These are phyloP conservation scores for Dendrothele bispora DNA, from an alignment of 768 basidiomycete genomes.

Conservation along the genomic window DNA sequence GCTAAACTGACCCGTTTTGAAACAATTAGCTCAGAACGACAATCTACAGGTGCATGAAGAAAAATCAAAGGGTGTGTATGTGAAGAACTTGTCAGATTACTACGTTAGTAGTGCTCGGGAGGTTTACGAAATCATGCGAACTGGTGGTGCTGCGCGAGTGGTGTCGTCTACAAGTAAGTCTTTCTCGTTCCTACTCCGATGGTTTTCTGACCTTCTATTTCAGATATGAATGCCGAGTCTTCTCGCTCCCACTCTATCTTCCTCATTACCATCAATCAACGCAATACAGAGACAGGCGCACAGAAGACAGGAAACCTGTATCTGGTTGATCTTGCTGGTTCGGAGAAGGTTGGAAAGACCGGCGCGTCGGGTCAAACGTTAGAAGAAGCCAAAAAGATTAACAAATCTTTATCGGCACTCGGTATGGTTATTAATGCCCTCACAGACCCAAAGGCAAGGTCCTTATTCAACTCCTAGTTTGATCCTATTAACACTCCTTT, in stretches of 20 bases:
- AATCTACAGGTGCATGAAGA: conserved; percentile 99
- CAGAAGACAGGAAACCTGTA: conserved; percentile 97
- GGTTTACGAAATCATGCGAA: conserved; percentile 99
- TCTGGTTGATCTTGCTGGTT: conserved; percentile 96
- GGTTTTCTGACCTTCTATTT: conserved; percentile 6
- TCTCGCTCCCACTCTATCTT: conserved; percentile 99
- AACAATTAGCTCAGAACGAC: conserved; percentile 96
- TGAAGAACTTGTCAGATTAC: conserved; percentile 96
- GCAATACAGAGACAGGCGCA: conserved; percentile 94
- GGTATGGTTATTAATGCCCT: conserved; percentile 99
- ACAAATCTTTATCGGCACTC: conserved; percentile 94
- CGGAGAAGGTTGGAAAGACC: conserved; percentile 99
- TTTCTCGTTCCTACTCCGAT: not conserved
- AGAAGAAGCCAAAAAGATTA: conserved; percentile 99
- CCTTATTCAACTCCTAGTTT: not conserved
- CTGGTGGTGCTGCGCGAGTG: conserved; percentile 87
- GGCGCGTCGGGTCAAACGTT: conserved; percentile 98
- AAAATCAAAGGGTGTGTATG: conserved; percentile 95
- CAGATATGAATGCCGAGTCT: conserved; percentile 99
- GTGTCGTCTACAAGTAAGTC: conserved; percentile 91
- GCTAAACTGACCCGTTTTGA: too few species aligned
- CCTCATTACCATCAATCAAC: conserved; percentile 94
- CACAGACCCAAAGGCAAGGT: conserved; percentile 87
- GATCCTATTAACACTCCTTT: not conserved
- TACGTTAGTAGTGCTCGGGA: conserved; percentile 95